These are phyloP conservation scores for Alternaria solani DNA, from an alignment of 2,329 filamentous ascomycete genomes.

Conservation along the genomic window DNA sequence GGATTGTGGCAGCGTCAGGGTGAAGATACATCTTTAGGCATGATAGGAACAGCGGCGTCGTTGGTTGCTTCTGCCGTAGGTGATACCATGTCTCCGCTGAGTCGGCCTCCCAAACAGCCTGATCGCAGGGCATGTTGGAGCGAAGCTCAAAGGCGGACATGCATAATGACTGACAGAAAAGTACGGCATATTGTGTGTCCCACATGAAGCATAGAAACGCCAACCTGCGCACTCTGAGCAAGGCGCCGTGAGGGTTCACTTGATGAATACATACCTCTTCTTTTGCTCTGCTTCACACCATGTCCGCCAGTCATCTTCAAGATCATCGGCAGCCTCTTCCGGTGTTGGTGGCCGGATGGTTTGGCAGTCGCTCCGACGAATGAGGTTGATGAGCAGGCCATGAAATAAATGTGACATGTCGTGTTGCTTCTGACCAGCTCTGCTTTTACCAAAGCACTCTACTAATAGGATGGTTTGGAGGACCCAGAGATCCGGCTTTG, in stretches of 20 bases:
- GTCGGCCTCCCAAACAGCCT: slow-evolving; percentile 65
- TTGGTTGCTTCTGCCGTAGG: slow-evolving; percentile 50
- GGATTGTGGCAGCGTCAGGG: slow-evolving; percentile 44
- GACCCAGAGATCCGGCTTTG: slow-evolving; percentile 68
- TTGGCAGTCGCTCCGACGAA: slow-evolving; percentile 62
- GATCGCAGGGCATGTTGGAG: slow-evolving; percentile 63
- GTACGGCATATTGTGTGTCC: slow-evolving; percentile 70
- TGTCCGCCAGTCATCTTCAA: slow-evolving; percentile 60
- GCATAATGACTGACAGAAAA: slow-evolving; percentile 71
- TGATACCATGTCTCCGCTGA: slow-evolving; percentile 62
- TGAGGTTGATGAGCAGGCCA: slow-evolving; percentile 63
- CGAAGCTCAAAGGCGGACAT: slow-evolving; percentile 72
- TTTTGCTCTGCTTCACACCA: slow-evolving; percentile 66
- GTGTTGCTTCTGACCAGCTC: slow-evolving; percentile 69
- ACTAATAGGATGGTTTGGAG: slow-evolving; percentile 68
- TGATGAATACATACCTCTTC: slow-evolving; percentile 56
- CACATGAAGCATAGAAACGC: slow-evolving; percentile 71
- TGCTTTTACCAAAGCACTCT: slow-evolving; percentile 70
- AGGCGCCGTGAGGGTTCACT: background rate
- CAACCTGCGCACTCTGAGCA: slow-evolving; percentile 45
- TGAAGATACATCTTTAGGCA: slow-evolving; percentile 66
- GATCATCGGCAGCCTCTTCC: slow-evolving; percentile 48
- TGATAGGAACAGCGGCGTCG: slow-evolving; percentile 57
- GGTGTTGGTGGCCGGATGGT: slow-evolving; percentile 52
- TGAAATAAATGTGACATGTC: slow-evolving; percentile 70